Evolutionary conservation across 345 rosid species (phyloP).

Genomic region (Rhodamnia rubescens): DNA sequence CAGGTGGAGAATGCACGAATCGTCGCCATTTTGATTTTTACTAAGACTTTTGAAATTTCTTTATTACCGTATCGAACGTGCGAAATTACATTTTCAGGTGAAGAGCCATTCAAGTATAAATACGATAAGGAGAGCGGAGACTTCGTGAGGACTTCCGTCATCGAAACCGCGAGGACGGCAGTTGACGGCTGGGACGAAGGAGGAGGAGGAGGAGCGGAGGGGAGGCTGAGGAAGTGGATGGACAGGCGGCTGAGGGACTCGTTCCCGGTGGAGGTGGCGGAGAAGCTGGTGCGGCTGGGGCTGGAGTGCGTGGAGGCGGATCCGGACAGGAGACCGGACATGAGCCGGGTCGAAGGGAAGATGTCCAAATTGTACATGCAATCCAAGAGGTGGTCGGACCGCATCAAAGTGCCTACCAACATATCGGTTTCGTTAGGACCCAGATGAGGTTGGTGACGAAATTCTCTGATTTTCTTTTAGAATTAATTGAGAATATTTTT

Average conservation of each 20-base stretch:
- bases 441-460: slow-evolving; percentile 18
- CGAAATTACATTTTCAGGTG: slow-evolving; percentile 19
- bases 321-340: slow-evolving; percentile 56
- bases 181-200: slow-evolving; percentile 11
- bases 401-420: slow-evolving; percentile 24
- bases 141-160: slow-evolving; percentile 41
- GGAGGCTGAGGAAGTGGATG: slow-evolving; percentile 55
- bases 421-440: slow-evolving; percentile 64
- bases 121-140: slow-evolving; percentile 32
- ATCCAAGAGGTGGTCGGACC: slow-evolving; percentile 49
- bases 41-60: neutral
- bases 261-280: slow-evolving; percentile 61
- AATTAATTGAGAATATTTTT: neutral
- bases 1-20: slow-evolving; percentile 19
- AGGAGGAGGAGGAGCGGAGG: slow-evolving; percentile 9
- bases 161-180: slow-evolving; percentile 45
- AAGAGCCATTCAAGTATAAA: slow-evolving; percentile 60
- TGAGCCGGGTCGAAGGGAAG: slow-evolving; percentile 80
- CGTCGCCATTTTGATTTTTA: neutral
- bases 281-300: slow-evolving; percentile 47
- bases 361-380: slow-evolving; percentile 59
- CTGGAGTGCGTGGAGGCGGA: slow-evolving; percentile 57
- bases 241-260: slow-evolving; percentile 68
- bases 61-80: neutral
- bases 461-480: neutral